These are phyloP conservation scores for Melastoma candidum DNA, from an alignment of 441 rosid species.

Conservation along the genomic window DNA sequence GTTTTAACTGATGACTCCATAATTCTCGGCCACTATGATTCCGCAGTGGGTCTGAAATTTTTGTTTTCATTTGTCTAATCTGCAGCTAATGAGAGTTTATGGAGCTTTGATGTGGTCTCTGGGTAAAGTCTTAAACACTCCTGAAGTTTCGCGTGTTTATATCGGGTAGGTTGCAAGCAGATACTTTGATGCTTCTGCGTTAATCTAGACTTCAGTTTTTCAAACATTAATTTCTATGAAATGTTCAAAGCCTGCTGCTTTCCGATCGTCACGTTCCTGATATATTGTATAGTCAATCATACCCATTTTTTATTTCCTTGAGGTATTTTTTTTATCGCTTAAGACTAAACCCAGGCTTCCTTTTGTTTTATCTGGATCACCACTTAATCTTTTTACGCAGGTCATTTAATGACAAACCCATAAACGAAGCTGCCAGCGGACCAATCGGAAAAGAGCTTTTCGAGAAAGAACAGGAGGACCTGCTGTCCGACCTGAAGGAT, in stretches of 20 bases:
- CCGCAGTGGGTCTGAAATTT: not conserved
- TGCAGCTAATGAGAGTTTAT: conserved; percentile 94
- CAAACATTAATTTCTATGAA: too few species aligned
- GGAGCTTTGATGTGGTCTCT: conserved; percentile 99
- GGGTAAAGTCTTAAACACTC: conserved; percentile 90
- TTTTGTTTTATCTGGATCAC: conserved; percentile 1
- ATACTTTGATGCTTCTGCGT: too few species aligned
- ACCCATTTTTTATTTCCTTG: not conserved
- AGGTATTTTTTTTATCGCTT: not conserved
- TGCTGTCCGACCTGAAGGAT: conserved; percentile 81
- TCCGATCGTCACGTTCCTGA: too few species aligned
- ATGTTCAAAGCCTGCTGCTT: too few species aligned
- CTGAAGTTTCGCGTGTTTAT: conserved; percentile 90
- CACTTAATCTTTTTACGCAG: conserved; percentile 32
- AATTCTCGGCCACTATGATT: not conserved
- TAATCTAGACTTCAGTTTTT: too few species aligned
- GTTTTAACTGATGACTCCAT: not conserved
- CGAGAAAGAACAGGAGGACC: conserved; percentile 92
- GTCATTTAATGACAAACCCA: conserved; percentile 88
- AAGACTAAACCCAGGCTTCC: not conserved
- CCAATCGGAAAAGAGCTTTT: conserved; percentile 88
- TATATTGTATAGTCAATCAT: not conserved
- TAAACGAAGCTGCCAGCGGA: conserved; percentile 61
- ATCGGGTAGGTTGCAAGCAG: conserved; percentile 52
- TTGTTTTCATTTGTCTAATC: conserved; percentile 7